A percentile compares a stretch with the other conserved stretches of the same genome.
Evolutionary conservation across 805 yeast genomes (phyloP).

Genomic region (Pichia heedii): DNA sequence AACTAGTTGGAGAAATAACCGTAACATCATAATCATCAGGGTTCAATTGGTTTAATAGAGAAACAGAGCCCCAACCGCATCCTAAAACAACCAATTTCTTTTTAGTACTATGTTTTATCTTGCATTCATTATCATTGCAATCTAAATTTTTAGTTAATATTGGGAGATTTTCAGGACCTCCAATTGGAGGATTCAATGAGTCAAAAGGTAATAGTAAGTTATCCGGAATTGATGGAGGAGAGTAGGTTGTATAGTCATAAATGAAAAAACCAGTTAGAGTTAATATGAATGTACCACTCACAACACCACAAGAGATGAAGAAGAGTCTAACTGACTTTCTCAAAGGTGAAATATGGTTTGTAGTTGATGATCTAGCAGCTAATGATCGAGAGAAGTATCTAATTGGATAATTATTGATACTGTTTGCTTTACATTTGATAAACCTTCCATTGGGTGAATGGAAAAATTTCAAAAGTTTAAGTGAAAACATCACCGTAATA

Average conservation of each 20-base stretch:
- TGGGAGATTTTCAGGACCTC: constrained; percentile 69
- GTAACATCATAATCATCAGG: constrained; percentile 81
- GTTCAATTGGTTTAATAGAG: constrained; percentile 75
- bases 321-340: constrained; percentile 29
- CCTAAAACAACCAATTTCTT: constrained; percentile 71
- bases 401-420: no score
- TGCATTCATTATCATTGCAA: constrained; percentile 44
- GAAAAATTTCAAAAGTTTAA: background rate
- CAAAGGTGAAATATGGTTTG: constrained; percentile 3
- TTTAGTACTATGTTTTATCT: constrained; percentile 43
- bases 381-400: no score
- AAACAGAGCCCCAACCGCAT: constrained; percentile 92
- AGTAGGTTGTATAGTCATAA: constrained; percentile 61
- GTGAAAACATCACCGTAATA: no score
- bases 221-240: constrained; percentile 31
- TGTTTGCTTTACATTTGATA: no score
- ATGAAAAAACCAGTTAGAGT: constrained; percentile 44
- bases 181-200: constrained; percentile 46
- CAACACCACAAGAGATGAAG: constrained; percentile 32
- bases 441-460: background rate
- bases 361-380: no score
- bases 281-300: constrained; percentile 34
- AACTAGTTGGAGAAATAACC: constrained; percentile 88
- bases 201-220: constrained; percentile 40
- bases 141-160: constrained; percentile 49